phyloP scores from a whole-genome alignment of 2,329 filamentous ascomycete species.

The Huntiella moniliformis region DNA sequence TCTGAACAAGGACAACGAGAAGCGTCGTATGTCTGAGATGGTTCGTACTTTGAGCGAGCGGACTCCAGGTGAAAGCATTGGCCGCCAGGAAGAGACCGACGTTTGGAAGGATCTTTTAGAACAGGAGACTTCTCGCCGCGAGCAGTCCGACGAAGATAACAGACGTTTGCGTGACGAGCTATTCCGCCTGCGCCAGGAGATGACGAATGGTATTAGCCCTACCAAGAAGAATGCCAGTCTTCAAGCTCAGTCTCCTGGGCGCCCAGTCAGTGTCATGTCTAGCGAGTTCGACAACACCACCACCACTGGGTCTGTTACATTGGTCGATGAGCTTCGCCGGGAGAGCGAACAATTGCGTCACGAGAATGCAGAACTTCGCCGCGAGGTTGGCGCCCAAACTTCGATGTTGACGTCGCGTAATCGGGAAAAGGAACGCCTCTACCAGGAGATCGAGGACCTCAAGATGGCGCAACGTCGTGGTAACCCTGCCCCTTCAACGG shows the following conservation, averaged over 20 bases:
- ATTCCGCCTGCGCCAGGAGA: slow-evolving; percentile 48
- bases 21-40: slow-evolving; percentile 67
- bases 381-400: slow-evolving; percentile 86
- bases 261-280: slow-evolving; percentile 31
- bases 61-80: slow-evolving; percentile 30
- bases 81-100: slow-evolving; percentile 47
- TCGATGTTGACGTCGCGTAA: slow-evolving; percentile 95
- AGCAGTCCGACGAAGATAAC: slow-evolving; percentile 82
- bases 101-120: slow-evolving; percentile 93
- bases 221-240: slow-evolving; percentile 31
- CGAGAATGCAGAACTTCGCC: slow-evolving; percentile 79
- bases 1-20: slow-evolving; percentile 64
- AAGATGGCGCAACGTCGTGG: slow-evolving; percentile 71
- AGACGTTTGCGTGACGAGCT: slow-evolving; percentile 68
- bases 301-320: slow-evolving; percentile 41
- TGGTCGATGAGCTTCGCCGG: slow-evolving; percentile 55
- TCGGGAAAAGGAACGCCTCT: slow-evolving; percentile 81
- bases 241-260: slow-evolving; percentile 27
- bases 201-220: slow-evolving; percentile 19
- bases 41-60: slow-evolving; percentile 37
- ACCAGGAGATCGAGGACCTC: slow-evolving; percentile 92
- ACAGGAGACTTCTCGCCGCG: slow-evolving; percentile 72
- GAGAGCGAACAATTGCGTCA: slow-evolving; percentile 63
- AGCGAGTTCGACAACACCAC: slow-evolving; percentile 27
- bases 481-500: slow-evolving; percentile 36